phyloP scores from a whole-genome alignment of 2,329 filamentous ascomycete genomes.

The Claviceps humidiphila region DNA sequence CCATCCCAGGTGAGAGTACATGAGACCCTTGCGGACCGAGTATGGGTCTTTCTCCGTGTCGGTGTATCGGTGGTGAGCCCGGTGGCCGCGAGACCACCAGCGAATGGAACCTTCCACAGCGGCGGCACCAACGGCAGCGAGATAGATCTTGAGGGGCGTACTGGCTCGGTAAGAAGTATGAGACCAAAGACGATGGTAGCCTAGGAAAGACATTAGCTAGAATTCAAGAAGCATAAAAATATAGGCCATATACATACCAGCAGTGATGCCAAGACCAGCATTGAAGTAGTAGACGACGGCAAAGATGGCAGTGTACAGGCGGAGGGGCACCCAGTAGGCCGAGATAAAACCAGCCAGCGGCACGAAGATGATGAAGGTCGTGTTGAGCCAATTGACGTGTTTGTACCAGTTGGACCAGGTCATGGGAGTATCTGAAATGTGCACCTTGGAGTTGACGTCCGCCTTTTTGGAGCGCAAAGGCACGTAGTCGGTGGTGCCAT shows the following conservation, averaged over 20 bases:
- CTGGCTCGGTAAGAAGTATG: constrained; percentile 73
- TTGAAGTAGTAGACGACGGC: constrained; percentile 71
- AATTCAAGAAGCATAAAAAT: too few species aligned
- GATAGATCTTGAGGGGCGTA: constrained; percentile 64
- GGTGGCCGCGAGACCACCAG: constrained; percentile 82
- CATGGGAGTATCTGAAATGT: constrained; percentile 73
- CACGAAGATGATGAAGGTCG: constrained; percentile 64
- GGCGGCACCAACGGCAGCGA: constrained; percentile 69
- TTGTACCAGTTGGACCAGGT: constrained; percentile 78
- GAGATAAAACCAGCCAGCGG: constrained; percentile 61
- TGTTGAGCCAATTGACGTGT: constrained; percentile 90
- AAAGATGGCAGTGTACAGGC: constrained; percentile 58
- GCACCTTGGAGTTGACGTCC: constrained; percentile 53
- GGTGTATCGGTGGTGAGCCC: constrained; percentile 82
- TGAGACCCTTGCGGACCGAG: constrained; percentile 75
- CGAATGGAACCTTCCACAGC: constrained; percentile 75
- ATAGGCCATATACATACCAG: constrained; percentile 35
- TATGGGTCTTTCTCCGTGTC: constrained; percentile 89
- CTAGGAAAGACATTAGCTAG: constrained; percentile 6
- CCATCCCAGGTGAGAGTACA: constrained; percentile 72
- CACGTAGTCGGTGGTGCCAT: constrained; percentile 43
- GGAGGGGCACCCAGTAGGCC: constrained; percentile 66
- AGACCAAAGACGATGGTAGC: constrained; percentile 63
- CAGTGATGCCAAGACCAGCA: constrained; percentile 68
- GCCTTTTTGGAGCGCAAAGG: constrained; percentile 32